phyloP scores from a whole-genome alignment of 2,329 filamentous ascomycete genomes.

The Pseudopithomyces chartarum region DNA sequence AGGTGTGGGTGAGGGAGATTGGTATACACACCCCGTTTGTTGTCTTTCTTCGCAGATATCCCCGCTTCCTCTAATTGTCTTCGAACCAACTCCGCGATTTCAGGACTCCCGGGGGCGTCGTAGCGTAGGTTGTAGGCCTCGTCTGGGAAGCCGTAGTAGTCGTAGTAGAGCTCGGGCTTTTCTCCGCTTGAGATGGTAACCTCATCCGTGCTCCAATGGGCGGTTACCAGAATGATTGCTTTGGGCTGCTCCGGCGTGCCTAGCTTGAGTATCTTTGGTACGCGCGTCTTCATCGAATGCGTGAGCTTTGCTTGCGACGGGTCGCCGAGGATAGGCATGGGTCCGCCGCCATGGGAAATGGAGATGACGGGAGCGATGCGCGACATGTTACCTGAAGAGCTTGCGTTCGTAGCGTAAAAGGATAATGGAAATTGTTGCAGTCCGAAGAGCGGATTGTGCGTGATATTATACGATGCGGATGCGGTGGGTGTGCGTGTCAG shows the following conservation, averaged over 20 bases:
- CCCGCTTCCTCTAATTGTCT: constrained; percentile 55
- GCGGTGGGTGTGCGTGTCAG: constrained; percentile 11
- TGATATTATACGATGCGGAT: constrained; percentile 17
- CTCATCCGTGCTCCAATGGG: constrained; percentile 59
- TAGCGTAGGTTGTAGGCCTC: constrained; percentile 63
- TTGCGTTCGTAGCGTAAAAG: constrained; percentile 18
- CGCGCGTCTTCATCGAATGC: constrained; percentile 57
- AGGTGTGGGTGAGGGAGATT: too few relatives aligned
- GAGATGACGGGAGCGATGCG: constrained; percentile 46
- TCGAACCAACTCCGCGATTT: constrained; percentile 56
- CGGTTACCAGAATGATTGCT: constrained; percentile 63
- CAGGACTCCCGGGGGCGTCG: constrained; percentile 60
- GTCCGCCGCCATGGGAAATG: constrained; percentile 53
- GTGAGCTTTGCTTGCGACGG: constrained; percentile 57
- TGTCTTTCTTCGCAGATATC: constrained; percentile 42
- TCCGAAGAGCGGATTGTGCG: constrained; percentile 28
- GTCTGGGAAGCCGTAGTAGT: constrained; percentile 64
- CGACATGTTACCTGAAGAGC: constrained; percentile 27
- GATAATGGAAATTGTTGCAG: constrained; percentile 35
- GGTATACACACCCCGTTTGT: constrained; percentile 39
- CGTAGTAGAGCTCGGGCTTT: constrained; percentile 58
- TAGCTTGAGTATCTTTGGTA: constrained; percentile 62
- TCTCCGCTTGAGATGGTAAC: constrained; percentile 59
- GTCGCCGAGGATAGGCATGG: constrained; percentile 63
- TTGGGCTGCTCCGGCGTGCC: constrained; percentile 55